Evolutionary conservation across 768 basidiomycete genomes (phyloP).

Genomic region (Xerocomellus dryophilus): DNA sequence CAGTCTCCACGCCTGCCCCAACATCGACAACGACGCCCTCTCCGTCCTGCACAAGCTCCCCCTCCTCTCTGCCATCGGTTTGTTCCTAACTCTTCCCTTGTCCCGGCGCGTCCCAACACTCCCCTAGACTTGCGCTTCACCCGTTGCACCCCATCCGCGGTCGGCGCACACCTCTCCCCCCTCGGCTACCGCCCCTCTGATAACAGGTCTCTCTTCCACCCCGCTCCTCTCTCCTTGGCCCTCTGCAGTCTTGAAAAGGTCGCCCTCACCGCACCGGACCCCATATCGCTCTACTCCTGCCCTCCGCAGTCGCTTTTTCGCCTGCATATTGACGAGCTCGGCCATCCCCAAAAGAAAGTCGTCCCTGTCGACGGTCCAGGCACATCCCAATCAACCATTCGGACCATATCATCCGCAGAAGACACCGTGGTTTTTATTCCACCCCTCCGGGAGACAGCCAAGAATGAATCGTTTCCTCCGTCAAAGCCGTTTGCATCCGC

Average conservation of each 20-base stretch:
- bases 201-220: constrained; percentile 39
- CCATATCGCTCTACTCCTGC: constrained; percentile 30
- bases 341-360: constrained; percentile 1
- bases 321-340: constrained; percentile 23
- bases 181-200: constrained; percentile 29
- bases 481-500: not conserved
- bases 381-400: not conserved
- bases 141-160: constrained; percentile 33
- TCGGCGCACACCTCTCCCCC: constrained; percentile 14
- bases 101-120: not conserved
- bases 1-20: constrained; percentile 50
- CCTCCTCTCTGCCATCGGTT: constrained; percentile 61
- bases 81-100: constrained; percentile 21
- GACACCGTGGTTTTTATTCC: constrained; percentile 20
- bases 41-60: constrained; percentile 46
- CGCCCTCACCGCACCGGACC: constrained; percentile 1
- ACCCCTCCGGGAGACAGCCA: constrained; percentile 9
- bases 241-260: constrained; percentile 33
- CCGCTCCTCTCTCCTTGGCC: constrained; percentile 37
- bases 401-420: constrained; percentile 6
- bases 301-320: constrained; percentile 27
- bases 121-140: constrained; percentile 50
- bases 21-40: constrained; percentile 45
- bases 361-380: not conserved
- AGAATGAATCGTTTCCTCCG: not conserved